Percentiles rank a stretch among this genome's conserved stretches.
Evolutionary conservation across 2,329 filamentous ascomycete genomes (phyloP).

Genomic region (Arthroderma sp.): DNA sequence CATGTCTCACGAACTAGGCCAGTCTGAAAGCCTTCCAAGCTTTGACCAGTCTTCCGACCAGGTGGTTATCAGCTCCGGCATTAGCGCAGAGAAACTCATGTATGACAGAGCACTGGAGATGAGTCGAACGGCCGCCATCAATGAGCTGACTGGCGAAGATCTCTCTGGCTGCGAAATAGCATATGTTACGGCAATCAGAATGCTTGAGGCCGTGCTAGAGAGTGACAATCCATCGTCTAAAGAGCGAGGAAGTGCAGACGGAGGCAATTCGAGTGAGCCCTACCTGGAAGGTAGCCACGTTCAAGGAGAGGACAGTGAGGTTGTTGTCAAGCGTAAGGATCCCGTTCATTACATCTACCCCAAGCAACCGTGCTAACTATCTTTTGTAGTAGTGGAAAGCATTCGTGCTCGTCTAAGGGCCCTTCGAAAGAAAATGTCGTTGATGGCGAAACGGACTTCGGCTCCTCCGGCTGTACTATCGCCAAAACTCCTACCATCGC

Average conservation of each 20-base stretch:
- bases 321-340: constrained; percentile 40
- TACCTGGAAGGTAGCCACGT: constrained; percentile 32
- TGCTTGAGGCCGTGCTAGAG: constrained; percentile 85
- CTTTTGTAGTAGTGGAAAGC: constrained; percentile 34
- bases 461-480: constrained; percentile 24
- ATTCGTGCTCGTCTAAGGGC: constrained; percentile 38
- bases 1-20: constrained; percentile 54
- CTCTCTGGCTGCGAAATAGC: constrained; percentile 78
- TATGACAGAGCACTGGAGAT: constrained; percentile 95
- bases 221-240: constrained; percentile 49
- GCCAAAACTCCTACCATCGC: constrained; percentile 20
- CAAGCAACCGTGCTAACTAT: constrained; percentile 3
- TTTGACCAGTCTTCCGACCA: constrained; percentile 53
- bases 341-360: not conserved
- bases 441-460: constrained; percentile 38
- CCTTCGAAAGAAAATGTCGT: constrained; percentile 39
- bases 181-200: constrained; percentile 83
- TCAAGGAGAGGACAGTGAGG: constrained; percentile 37
- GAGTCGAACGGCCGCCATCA: constrained; percentile 87
- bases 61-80: constrained; percentile 71
- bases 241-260: constrained; percentile 15
- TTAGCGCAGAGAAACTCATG: constrained; percentile 95
- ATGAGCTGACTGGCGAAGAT: constrained; percentile 88
- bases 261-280: constrained; percentile 22
- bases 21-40: constrained; percentile 43